Evolutionary conservation across 768 basidiomycete genomes (phyloP).

Genomic region (Tulasnella sp.): DNA sequence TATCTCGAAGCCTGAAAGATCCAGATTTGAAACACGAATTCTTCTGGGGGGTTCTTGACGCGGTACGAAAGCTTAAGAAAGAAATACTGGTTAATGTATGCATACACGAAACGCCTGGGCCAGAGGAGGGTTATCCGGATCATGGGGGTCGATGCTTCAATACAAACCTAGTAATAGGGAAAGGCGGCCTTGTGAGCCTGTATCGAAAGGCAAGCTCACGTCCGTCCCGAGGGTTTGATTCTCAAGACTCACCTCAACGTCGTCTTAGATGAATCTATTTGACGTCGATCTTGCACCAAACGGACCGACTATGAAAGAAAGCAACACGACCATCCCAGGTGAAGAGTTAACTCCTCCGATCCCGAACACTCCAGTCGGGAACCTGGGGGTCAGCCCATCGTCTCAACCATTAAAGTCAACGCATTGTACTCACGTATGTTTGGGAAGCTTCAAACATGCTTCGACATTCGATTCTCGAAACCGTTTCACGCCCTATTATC

Average conservation of each 20-base stretch:
- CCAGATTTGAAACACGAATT: conserved; percentile 14
- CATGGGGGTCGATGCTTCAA: conserved; percentile 15
- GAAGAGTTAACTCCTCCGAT: conserved; percentile 8
- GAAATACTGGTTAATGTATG: conserved; percentile 19
- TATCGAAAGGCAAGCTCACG: conserved; percentile 15
- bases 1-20: conserved; percentile 5
- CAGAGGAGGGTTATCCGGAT: not conserved
- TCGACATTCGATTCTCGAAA: conserved; percentile 18
- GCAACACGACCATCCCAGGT: conserved; percentile 14
- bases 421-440: not conserved
- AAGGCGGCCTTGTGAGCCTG: not conserved
- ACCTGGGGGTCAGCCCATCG: conserved; percentile 15
- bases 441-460: conserved; percentile 19
- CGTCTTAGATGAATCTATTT: conserved; percentile 17
- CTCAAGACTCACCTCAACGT: not conserved
- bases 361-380: conserved; percentile 17
- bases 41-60: conserved; percentile 4
- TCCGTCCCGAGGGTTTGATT: not conserved
- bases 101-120: conserved; percentile 17
- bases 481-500: conserved; percentile 3
- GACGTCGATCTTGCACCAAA: conserved; percentile 18
- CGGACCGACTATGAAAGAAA: conserved; percentile 14
- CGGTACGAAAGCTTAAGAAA: conserved; percentile 8
- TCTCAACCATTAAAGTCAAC: not conserved
- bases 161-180: conserved; percentile 17